phyloP scores from a whole-genome alignment of 768 basidiomycete species.

The Trametes cubensis region DNA sequence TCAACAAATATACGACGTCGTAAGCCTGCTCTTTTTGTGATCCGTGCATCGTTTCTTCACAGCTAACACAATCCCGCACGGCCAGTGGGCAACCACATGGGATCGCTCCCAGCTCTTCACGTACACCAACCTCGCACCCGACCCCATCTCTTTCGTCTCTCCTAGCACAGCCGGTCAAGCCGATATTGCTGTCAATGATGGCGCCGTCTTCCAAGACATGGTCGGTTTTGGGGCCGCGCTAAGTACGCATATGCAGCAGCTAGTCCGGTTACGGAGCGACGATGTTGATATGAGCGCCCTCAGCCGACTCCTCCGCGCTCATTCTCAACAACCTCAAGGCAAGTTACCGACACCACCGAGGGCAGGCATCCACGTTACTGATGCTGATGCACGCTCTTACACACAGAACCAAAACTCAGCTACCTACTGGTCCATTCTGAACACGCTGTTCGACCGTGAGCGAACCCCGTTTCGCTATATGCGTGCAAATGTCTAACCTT shows the following conservation, averaged over 20 bases:
- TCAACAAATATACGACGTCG: conserved; percentile 39
- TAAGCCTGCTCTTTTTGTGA: conserved; percentile 13
- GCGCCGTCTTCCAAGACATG: conserved; percentile 56
- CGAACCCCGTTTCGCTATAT: background rate
- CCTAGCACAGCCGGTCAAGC: conserved; percentile 60
- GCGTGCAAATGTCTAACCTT: background rate
- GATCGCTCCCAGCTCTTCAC: conserved; percentile 51
- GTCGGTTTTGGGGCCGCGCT: conserved; percentile 68
- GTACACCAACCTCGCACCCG: conserved; percentile 44
- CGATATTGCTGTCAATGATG: conserved; percentile 62
- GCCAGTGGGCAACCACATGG: conserved; percentile 39
- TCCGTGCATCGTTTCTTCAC: no score
- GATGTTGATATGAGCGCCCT: background rate
- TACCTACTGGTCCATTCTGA: conserved; percentile 62
- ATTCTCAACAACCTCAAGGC: conserved; percentile 70
- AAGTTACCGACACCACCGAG: background rate
- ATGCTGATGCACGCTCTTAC: background rate
- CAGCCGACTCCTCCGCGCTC: conserved; percentile 74
- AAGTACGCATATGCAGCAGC: conserved; percentile 42
- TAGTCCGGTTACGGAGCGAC: background rate
- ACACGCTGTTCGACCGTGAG: conserved; percentile 57
- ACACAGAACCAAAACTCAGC: conserved; percentile 50
- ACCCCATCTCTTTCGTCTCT: conserved; percentile 55
- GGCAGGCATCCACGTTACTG: background rate
- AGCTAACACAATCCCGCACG: background rate